A percentile compares a stretch with the other conserved stretches of the same genome.
Conservation (phyloP, 768 basidiomycete species). For the Boletus tylopilopsis region DNA sequence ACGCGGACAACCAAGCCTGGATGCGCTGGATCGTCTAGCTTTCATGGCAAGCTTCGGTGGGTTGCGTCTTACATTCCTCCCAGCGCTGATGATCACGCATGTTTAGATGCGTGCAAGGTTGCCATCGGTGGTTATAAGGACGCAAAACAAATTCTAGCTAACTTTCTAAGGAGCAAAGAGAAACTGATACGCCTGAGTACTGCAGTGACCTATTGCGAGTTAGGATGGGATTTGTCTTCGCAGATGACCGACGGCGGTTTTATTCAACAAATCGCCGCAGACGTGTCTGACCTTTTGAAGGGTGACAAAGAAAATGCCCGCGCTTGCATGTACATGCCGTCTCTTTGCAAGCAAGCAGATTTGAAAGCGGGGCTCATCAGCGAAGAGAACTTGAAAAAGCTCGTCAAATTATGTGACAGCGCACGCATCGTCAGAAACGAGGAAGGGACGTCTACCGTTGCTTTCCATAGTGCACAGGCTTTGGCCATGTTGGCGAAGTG, state of each 20-base stretch:
- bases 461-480: conserved; percentile 26
- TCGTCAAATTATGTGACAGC: conserved; percentile 20
- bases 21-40: conserved; percentile 25
- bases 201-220: conserved; percentile 24
- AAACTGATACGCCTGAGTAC: conserved; percentile 22
- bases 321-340: conserved; percentile 27
- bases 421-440: conserved; percentile 1
- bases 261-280: neutral
- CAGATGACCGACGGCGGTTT: conserved; percentile 2
- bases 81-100: neutral
- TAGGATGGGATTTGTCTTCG: conserved; percentile 20
- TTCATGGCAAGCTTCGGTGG: conserved; percentile 31
- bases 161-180: conserved; percentile 15
- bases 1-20: conserved; percentile 12
- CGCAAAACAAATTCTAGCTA: conserved; percentile 8
- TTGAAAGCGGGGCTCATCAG: conserved; percentile 13
- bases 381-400: conserved; percentile 14
- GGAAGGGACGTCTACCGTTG: conserved; percentile 17
- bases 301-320: conserved; percentile 9
- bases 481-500: conserved; percentile 24
- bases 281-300: conserved; percentile 17
- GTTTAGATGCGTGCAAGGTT: conserved; percentile 16
- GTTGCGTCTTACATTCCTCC: neutral
- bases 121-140: neutral
- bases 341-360: conserved; percentile 22